Base-by-base conservation (phyloP, 129 eudicot genomes). In the Silybum marianum region DNA sequence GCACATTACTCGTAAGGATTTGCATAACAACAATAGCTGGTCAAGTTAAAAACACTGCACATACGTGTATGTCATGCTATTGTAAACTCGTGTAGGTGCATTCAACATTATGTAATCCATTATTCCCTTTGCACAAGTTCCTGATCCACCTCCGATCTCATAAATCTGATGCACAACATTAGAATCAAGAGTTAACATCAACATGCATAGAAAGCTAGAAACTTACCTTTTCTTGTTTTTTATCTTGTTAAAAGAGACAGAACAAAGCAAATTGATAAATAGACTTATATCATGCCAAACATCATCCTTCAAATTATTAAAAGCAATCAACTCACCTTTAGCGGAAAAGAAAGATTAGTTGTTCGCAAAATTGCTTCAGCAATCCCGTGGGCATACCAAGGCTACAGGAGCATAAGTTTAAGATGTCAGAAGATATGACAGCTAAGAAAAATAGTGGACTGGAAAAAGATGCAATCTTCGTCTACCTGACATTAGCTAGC, bases 71-170 rank as follows among this genome's bases (percentile, higher is more conserved):
- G 89, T 83, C 98, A 95, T 92, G 83, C 71, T 88, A 83, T 86
- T 86, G 87, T 93, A 95, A 85, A 95, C 93, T 89, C 98, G 88
- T 32, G 97, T 81, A 42, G 99, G 99, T 72, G 99, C 99, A 87
- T 95, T 95, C 88, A 93, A 78, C 93, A 88, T 92, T 71, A 95
- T 86, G 86, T 95, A 95, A 83, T 95, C 99, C 99, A 95, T 88
- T 65, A 95, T 93, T 83, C 99, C 97, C 90, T 90, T 95, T 75
- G 99, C 99, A 88, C 99, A 95, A 54, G 99, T 93, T 87, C 99
- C 99, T 85, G 99, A 95, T 86, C 99, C 99, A 78, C 99, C 99
- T 80, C 99, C 99, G 54, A 95, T 93, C 86, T 95, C 99, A 86
- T 92, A 95, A 58, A 95, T 95, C 99, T 95, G 92, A 84, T 48